Evolutionary conservation across 805 yeast species (phyloP), one percentile per base, ranked within the genome.

Genomic region (Candida ipomoeae): DNA sequence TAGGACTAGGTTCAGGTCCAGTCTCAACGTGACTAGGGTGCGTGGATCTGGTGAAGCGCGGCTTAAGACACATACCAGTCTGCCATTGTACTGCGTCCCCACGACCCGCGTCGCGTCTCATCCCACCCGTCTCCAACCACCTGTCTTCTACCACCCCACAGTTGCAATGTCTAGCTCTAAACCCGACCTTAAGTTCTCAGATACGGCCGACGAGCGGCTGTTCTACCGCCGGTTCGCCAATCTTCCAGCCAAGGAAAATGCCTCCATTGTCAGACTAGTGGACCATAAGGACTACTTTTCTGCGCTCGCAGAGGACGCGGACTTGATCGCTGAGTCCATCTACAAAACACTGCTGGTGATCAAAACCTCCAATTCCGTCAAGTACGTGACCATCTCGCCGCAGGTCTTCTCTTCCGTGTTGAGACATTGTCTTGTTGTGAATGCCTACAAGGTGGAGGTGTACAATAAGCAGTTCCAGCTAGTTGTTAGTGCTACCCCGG

Each of bases 281-380:
- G 96, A 90, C 63, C 77, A 73, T 62, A 84, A 84, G 41, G 96
- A 89, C 53, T 90, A 88, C 65, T 94, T 84, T 67, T 82, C 87
- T 2, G 84, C 82, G 1, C 74, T 89, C 18, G 80, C 77, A 42
- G 81, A 79, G 3, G 96, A 92, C 65, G 97, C 98, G 3, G 75
- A 77, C 40, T 76, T 82, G 50, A 87, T 89, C 29, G 97, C 97
- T 3, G 95, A 90, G 55, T 73, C 78, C 49, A 83, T 94, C 33
- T 92, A 89, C 70, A 87, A 85, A 57, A 89, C 98, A 0, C 82
- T 80, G 39, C 82, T 95, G 21, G 96, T 90, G 8, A 64, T 92
- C 50, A 92, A 92, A 62, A 78, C 45, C 70, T 77, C 14, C 76
- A 77, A 50, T 71, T 74, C 42, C 58, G 66, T 66, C 49, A 75